A percentile compares a stretch with the other conserved stretches of the same genome.
Evolutionary conservation across 2,329 filamentous ascomycete species (phyloP).

Genomic region (Stagonosporopsis cucurbitacearum): DNA sequence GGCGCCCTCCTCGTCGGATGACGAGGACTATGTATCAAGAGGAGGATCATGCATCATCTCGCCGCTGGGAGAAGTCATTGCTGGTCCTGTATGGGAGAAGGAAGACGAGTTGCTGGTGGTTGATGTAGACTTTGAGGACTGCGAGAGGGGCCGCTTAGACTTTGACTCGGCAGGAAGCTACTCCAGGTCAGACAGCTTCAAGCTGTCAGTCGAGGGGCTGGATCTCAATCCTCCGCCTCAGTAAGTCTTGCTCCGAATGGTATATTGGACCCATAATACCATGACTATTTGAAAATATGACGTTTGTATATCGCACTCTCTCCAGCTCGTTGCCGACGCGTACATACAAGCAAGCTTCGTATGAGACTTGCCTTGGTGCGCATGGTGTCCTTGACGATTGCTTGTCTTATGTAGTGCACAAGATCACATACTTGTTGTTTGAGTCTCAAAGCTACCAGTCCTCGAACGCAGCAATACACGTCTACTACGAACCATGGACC

Average conservation of each 20-base stretch:
- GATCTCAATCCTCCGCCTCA: conserved; percentile 65
- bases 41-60: conserved; percentile 85
- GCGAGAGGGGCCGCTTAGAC: conserved; percentile 79
- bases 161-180: conserved; percentile 87
- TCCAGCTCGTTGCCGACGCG: no score
- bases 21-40: conserved; percentile 66
- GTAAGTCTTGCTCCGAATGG: not conserved
- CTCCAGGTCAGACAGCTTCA: conserved; percentile 73
- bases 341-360: no score
- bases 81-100: conserved; percentile 81
- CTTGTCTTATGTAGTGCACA: not conserved
- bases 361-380: conserved; percentile 24
- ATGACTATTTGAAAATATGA: not conserved
- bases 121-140: conserved; percentile 88
- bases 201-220: conserved; percentile 64
- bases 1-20: conserved; percentile 16
- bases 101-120: conserved; percentile 71
- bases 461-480: no score
- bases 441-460: no score
- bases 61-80: conserved; percentile 79
- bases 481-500: no score
- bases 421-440: not conserved
- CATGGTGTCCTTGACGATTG: conserved; percentile 2
- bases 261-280: not conserved
- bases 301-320: no score